A percentile compares a stretch with the other conserved stretches of the same genome.
Conservation (phyloP, 768 basidiomycete genomes). For the Lyophyllum atratum region DNA sequence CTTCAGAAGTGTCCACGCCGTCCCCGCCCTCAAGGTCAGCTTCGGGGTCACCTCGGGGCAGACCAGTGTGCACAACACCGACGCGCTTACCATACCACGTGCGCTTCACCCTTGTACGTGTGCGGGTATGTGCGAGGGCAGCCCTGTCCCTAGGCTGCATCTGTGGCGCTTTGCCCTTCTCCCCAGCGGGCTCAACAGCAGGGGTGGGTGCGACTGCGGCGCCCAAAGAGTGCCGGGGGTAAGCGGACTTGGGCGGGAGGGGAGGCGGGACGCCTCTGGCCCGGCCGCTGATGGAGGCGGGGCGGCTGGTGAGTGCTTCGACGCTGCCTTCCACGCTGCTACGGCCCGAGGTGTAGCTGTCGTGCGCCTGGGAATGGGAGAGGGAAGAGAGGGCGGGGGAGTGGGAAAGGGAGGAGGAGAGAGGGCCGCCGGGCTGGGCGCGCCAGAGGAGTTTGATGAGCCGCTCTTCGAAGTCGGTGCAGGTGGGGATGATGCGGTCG, state of each 20-base stretch:
- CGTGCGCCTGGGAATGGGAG: slow-evolving; percentile 22
- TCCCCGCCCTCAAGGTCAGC: background rate
- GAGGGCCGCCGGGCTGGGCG: slow-evolving; percentile 36
- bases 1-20: background rate
- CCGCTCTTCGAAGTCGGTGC: slow-evolving; percentile 72
- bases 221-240: background rate
- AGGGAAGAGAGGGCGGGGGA: slow-evolving; percentile 22
- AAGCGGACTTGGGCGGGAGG: background rate
- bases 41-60: slow-evolving; percentile 6
- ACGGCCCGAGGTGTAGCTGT: slow-evolving; percentile 10
- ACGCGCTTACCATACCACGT: slow-evolving; percentile 67
- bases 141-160: background rate
- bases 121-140: background rate
- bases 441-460: slow-evolving; percentile 85
- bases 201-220: background rate
- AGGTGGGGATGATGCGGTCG: slow-evolving; percentile 74
- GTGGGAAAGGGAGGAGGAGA: slow-evolving; percentile 21
- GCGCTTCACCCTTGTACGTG: slow-evolving; percentile 29
- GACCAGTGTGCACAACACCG: slow-evolving; percentile 23
- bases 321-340: slow-evolving; percentile 23
- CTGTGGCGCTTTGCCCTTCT: background rate
- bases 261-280: background rate
- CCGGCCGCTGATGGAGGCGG: background rate
- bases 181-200: background rate
- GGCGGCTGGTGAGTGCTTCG: slow-evolving; percentile 19